Percentiles rank a stretch among this genome's conserved stretches.
Conservation (phyloP, 345 rosid species). For the Dipteronia dyeriana region DNA sequence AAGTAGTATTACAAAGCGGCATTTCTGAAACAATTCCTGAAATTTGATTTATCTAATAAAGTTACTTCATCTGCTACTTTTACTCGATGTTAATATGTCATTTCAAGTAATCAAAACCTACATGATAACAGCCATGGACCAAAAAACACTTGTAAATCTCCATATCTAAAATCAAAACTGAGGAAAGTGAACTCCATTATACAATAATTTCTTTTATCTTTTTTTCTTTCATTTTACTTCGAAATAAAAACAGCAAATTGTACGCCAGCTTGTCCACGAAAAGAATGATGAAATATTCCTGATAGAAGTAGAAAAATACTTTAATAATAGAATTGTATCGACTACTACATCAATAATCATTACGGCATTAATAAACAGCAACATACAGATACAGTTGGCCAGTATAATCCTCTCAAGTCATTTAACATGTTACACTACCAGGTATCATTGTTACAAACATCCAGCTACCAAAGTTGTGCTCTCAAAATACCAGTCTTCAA, state of each 20-base stretch:
- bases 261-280: background rate
- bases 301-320: background rate
- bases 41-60: no score
- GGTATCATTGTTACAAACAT: background rate
- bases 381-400: background rate
- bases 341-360: background rate
- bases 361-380: background rate
- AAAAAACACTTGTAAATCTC: background rate
- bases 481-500: constrained; percentile 1
- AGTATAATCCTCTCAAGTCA: background rate
- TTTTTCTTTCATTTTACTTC: background rate
- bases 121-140: background rate
- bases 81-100: background rate
- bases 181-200: background rate
- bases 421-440: background rate
- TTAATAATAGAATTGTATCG: background rate
- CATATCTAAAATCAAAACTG: background rate
- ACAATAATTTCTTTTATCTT: background rate
- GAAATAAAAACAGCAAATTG: background rate
- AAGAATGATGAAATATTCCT: background rate
- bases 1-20: background rate
- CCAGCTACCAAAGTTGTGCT: background rate
- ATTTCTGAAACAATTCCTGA: background rate
- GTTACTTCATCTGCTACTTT: background rate
- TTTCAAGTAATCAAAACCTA: background rate